phyloP scores from a whole-genome alignment of 352 stramenopile genomes.

The Phytophthora crassamura region DNA sequence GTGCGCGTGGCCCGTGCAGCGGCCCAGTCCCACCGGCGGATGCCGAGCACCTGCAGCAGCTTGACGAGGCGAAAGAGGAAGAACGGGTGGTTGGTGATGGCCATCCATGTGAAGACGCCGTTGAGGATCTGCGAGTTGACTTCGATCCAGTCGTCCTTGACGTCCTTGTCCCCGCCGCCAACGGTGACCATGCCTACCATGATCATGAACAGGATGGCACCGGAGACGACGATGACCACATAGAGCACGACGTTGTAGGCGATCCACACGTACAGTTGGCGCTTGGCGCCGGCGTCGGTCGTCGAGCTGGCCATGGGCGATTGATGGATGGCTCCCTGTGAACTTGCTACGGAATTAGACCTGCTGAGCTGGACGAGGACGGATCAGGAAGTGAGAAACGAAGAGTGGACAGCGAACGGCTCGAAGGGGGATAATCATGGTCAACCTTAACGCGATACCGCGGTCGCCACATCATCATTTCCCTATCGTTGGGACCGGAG shows the following conservation, averaged over 20 bases:
- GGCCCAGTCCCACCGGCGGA: constrained; percentile 25
- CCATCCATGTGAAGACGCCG: constrained; percentile 48
- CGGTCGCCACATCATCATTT: constrained; percentile 13
- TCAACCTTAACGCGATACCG: not conserved
- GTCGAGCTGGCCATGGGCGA: constrained; percentile 12
- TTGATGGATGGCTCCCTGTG: constrained; percentile 2
- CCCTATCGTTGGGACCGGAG: too few species aligned
- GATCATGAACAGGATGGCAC: constrained; percentile 45
- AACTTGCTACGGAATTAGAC: not conserved
- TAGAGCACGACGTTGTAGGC: constrained; percentile 42
- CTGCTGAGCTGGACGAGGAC: not conserved
- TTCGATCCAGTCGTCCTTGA: constrained; percentile 50
- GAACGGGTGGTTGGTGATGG: constrained; percentile 46
- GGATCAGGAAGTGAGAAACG: constrained; percentile 15
- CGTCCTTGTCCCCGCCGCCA: constrained; percentile 27
- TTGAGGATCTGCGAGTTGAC: constrained; percentile 58
- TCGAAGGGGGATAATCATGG: constrained; percentile 6
- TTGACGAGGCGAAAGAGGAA: constrained; percentile 39
- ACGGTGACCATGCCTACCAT: constrained; percentile 44
- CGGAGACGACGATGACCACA: constrained; percentile 33
- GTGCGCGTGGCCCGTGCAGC: not conserved
- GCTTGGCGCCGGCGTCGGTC: constrained; percentile 9
- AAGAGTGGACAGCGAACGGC: not conserved
- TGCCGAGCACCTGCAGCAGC: constrained; percentile 27
- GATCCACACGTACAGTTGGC: constrained; percentile 36